phyloP scores from a whole-genome alignment of 2,329 filamentous ascomycete genomes.

The Apiospora aurea region DNA sequence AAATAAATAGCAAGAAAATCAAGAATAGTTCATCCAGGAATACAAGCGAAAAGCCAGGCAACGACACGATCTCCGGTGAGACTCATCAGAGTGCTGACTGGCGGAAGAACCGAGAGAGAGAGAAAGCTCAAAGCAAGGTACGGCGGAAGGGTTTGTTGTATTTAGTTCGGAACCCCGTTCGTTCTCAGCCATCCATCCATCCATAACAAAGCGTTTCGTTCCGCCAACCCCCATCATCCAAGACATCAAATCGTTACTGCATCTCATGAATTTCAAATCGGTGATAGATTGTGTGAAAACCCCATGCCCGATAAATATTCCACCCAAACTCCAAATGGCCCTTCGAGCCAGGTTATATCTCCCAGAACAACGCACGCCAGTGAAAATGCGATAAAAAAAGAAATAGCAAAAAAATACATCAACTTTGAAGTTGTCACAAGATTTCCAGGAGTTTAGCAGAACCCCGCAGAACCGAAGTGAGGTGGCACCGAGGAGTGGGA shows the following conservation, averaged over 20 bases:
- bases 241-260: slow-evolving; percentile 30
- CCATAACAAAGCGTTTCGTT: not conserved
- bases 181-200: not conserved
- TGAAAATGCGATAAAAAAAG: slow-evolving; percentile 14
- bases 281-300: slow-evolving; percentile 21
- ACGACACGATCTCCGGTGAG: slow-evolving; percentile 22
- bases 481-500: not conserved
- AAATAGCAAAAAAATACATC: slow-evolving; percentile 5
- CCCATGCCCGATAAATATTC: not conserved
- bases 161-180: not conserved
- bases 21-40: slow-evolving; percentile 15
- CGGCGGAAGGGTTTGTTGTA: not conserved
- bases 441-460: not conserved
- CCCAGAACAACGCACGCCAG: not conserved
- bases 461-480: not conserved
- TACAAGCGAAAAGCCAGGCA: slow-evolving; percentile 26
- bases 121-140: not conserved
- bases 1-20: not conserved
- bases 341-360: not conserved
- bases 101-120: not conserved
- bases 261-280: slow-evolving; percentile 27
- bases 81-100: slow-evolving; percentile 15
- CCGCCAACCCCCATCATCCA: slow-evolving; percentile 20
- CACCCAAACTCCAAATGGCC: slow-evolving; percentile 15
- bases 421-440: slow-evolving; percentile 6